Evolutionary conservation across 345 rosid genomes (phyloP), one percentile per base, ranked within the genome.

Genomic region (Pistacia atlantica): DNA sequence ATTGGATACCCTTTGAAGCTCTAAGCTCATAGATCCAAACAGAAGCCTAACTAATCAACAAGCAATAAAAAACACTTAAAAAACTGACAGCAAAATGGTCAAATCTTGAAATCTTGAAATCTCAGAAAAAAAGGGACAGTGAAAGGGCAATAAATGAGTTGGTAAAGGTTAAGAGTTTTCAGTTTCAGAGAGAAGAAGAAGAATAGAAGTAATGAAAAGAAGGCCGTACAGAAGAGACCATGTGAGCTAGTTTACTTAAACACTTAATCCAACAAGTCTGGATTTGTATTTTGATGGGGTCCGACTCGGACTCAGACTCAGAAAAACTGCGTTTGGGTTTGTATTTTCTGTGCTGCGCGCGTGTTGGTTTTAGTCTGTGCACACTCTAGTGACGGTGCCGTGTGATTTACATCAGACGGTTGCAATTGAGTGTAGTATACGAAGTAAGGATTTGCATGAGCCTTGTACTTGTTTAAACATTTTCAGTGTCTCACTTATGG

Each of bases 21-120:
- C 54, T 18, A 72, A 45, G 12, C 28, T 63, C 13, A 49, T 5
- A 73, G 77, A 73, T 73, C 77, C 76, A 72, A 72, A 72, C 42
- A 45, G 38, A 16, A 35, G 12, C 61, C 28, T 9, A 42, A 60
- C 11, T 28, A 28, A 72, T 46, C 38, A 60, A 46, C 10, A 46
- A 72, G 25, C 57, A 60, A 72, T 45, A 11, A 46, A 31, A 31
- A 45, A 46, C 31, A 17, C 4, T 28, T 25, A 16, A 51, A 51
- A 11, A 51, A 17, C 2, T 28, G 8, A 14, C 8, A 11, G 1
- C 8, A 51, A 51, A 51, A 2, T 11, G 17, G 16, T 14, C 55
- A 51, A 54, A 54, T 14, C 57, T 54, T 54, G 8, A 42, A 42
- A 42, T 42, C 46, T 42, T 54, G 8, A 42, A 42, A 42, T 8